phyloP scores from a whole-genome alignment of 1,284 basidiomycete genomes.

The Wallemia ichthyophaga region DNA sequence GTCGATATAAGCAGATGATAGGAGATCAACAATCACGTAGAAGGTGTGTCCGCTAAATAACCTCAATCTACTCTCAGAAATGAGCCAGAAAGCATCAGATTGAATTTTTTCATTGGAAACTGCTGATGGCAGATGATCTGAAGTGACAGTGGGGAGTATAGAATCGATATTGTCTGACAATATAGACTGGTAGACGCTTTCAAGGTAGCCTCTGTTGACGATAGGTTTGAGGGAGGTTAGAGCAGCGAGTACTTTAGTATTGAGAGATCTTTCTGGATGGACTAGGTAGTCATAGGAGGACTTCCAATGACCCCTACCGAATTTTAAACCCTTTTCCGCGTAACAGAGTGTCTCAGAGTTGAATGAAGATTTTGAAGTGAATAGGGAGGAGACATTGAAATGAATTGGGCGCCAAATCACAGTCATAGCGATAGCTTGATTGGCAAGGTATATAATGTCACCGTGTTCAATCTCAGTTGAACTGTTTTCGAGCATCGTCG shows the following conservation, averaged over 20 bases:
- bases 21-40: not conserved
- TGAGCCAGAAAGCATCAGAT: not conserved
- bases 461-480: too few relatives aligned
- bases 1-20: not conserved
- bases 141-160: not conserved
- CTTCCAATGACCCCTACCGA: not conserved
- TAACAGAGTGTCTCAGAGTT: not conserved
- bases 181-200: not conserved
- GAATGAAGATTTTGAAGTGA: not conserved
- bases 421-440: too few relatives aligned
- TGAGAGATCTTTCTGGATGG: not conserved
- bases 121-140: not conserved
- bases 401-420: not conserved
- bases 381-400: not conserved
- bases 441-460: too few relatives aligned
- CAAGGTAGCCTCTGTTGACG: not conserved
- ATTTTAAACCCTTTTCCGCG: not conserved
- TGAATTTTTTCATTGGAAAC: not conserved
- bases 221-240: not conserved
- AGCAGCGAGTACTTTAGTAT: not conserved
- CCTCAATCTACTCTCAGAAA: not conserved
- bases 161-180: not conserved
- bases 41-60: not conserved
- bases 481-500: too few relatives aligned
- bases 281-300: not conserved